These are phyloP conservation scores for Monosporascus sp. DNA, from an alignment of 2,329 filamentous ascomycete genomes.

Conservation along the genomic window DNA sequence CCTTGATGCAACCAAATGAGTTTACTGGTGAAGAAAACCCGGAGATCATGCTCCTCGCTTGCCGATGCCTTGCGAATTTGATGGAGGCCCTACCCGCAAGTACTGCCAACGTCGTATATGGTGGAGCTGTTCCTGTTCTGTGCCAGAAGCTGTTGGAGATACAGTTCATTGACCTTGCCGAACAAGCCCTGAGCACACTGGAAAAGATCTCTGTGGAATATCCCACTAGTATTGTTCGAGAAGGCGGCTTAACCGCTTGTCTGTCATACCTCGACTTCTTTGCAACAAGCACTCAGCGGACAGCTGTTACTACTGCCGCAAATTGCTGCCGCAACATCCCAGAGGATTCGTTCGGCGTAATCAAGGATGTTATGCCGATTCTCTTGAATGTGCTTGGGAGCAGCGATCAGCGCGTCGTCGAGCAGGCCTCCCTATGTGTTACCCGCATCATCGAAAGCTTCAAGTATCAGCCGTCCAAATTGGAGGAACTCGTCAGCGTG, in stretches of 20 bases:
- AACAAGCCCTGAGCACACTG: slow-evolving; percentile 91
- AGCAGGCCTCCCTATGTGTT: slow-evolving; percentile 93
- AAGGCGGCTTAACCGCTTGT: slow-evolving; percentile 93
- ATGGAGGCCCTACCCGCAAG: slow-evolving; percentile 96
- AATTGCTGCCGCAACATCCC: slow-evolving; percentile 98
- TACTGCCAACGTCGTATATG: slow-evolving; percentile 93
- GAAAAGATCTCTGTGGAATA: slow-evolving; percentile 98
- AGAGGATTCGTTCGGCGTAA: slow-evolving; percentile 84
- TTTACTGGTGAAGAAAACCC: slow-evolving; percentile 80
- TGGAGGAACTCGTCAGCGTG: slow-evolving; percentile 88
- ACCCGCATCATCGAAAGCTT: slow-evolving; percentile 97
- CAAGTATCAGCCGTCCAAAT: slow-evolving; percentile 76
- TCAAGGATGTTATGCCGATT: slow-evolving; percentile 94
- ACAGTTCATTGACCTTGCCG: slow-evolving; percentile 92
- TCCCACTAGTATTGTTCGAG: slow-evolving; percentile 87
- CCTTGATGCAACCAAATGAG: slow-evolving; percentile 86
- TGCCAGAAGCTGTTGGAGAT: slow-evolving; percentile 96
- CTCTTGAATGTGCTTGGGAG: slow-evolving; percentile 84
- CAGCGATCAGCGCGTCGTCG: slow-evolving; percentile 92
- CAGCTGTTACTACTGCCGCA: slow-evolving; percentile 92
- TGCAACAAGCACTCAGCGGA: slow-evolving; percentile 91
- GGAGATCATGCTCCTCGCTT: slow-evolving; percentile 95
- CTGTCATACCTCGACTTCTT: slow-evolving; percentile 97
- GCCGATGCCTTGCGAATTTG: slow-evolving; percentile 89
- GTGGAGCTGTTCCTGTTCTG: slow-evolving; percentile 88